Evolutionary conservation across 257 asterid species (phyloP).

Genomic region (Gardenia jasminoides): DNA sequence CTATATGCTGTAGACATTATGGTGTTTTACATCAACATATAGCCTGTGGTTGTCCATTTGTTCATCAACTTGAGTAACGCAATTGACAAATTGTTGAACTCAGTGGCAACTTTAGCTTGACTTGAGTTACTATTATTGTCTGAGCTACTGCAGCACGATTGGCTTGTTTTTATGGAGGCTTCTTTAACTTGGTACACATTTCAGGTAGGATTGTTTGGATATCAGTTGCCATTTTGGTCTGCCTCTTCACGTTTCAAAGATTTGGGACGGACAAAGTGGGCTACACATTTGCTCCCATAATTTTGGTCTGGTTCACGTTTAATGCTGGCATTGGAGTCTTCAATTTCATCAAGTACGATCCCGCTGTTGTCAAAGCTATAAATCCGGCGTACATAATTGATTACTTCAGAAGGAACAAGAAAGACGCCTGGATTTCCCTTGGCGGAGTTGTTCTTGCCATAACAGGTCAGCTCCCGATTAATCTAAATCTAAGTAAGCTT

Average conservation of each 20-base stretch:
- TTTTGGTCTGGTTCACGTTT: slow-evolving; percentile 47
- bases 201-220: slow-evolving; percentile 42
- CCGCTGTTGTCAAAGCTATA: slow-evolving; percentile 40
- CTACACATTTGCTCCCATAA: slow-evolving; percentile 55
- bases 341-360: slow-evolving; percentile 51
- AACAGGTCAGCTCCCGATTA: slow-evolving; percentile 35
- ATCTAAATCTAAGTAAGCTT: background rate
- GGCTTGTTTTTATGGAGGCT: no score
- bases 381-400: slow-evolving; percentile 46
- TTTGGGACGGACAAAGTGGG: slow-evolving; percentile 71
- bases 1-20: no score
- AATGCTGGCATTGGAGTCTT: slow-evolving; percentile 37
- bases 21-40: no score
- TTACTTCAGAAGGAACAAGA: slow-evolving; percentile 48
- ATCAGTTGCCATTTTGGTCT: slow-evolving; percentile 49
- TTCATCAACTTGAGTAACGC: no score
- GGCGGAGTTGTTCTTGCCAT: slow-evolving; percentile 57
- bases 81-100: no score
- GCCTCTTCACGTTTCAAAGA: slow-evolving; percentile 46
- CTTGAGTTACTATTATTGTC: no score
- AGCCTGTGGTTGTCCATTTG: no score
- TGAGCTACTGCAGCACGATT: no score
- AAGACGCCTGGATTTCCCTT: slow-evolving; percentile 56
- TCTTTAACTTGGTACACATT: background rate
- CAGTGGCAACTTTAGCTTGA: no score